Evolutionary conservation across 805 yeast species (phyloP).

Genomic region (Candida golubevii): DNA sequence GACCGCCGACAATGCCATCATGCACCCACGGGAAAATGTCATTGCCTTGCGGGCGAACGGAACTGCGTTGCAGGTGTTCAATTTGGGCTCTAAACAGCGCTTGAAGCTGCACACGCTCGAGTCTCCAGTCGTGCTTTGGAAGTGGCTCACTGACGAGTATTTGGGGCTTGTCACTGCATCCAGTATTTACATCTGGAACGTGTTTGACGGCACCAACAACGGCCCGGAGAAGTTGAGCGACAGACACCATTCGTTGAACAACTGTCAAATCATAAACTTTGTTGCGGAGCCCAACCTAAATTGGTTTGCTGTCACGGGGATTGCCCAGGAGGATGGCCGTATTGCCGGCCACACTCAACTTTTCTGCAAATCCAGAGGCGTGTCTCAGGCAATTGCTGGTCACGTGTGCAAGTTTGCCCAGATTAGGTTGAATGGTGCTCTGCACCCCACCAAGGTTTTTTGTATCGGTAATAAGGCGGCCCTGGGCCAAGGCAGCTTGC

Average conservation of each 20-base stretch:
- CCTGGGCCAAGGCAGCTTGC: slow-evolving; percentile 67
- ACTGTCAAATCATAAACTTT: slow-evolving; percentile 86
- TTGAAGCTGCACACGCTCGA: slow-evolving; percentile 80
- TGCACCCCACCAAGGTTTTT: slow-evolving; percentile 76
- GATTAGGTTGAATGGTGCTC: slow-evolving; percentile 68
- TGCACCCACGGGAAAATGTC: slow-evolving; percentile 87
- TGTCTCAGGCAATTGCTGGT: slow-evolving; percentile 96
- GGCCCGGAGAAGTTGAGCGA: slow-evolving; percentile 81
- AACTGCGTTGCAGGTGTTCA: slow-evolving; percentile 91
- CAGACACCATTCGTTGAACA: slow-evolving; percentile 74
- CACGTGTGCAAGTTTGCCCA: slow-evolving; percentile 90
- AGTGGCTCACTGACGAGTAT: slow-evolving; percentile 72
- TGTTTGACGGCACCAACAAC: slow-evolving; percentile 70
- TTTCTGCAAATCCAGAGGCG: slow-evolving; percentile 80
- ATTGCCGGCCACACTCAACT: slow-evolving; percentile 96
- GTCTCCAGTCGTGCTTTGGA: slow-evolving; percentile 93
- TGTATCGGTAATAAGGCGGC: slow-evolving; percentile 89
- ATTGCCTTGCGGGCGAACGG: slow-evolving; percentile 95
- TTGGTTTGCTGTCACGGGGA: slow-evolving; percentile 96
- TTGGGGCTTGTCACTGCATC: slow-evolving; percentile 84
- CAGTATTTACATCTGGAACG: slow-evolving; percentile 73
- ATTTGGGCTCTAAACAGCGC: slow-evolving; percentile 81
- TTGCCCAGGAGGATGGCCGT: slow-evolving; percentile 88
- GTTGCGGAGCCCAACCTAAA: slow-evolving; percentile 73
- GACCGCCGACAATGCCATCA: slow-evolving; percentile 96